Evolutionary conservation across 441 rosid species (phyloP), one percentile per base, ranked within the genome.

Genomic region (Capsella rubella): DNA sequence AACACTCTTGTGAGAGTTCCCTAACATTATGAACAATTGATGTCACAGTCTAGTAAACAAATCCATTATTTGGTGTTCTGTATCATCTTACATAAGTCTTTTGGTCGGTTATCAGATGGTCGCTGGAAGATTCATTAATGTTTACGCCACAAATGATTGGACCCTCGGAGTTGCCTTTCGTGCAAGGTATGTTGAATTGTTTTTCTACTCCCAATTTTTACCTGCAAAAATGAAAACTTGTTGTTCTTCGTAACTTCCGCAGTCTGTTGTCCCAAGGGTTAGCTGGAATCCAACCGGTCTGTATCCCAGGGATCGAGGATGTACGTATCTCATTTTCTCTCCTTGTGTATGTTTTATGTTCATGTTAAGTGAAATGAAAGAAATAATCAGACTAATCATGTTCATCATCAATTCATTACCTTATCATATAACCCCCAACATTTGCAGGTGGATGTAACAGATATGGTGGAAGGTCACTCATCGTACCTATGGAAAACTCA

Each of bases 81-180:
- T 66, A 3, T 39, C 43, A 54, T 59, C 34, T 60, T 35, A 64
- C 13, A 13, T 60, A 40, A 6, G 52, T 58, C 18, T 54, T 67
- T 21, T 2, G 52, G 67, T 69, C 4, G 27, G 40, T 76, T 64
- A 73, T 76, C 81, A 94, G 99, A 87, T 90, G 91, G 99, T 94
- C 68, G 92, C 97, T 18, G 99, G 97, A 73, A 88, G 99, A 81
- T 95, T 95, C 83, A 80, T 92, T 64, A 95, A 90, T 78, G 92
- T 87, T 63, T 90, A 88, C 80, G 88, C 97, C 18, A 79, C 87
- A 55, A 86, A 84, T 72, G 99, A 95, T 68, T 95, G 99, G 97
- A 95, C 83, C 56, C 97, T 95, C 37, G 97, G 92, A 61, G 74
- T 92, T 75, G 95, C 91, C 65, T 92, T 88, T 74, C 99, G 99